Evolutionary conservation across 2,329 filamentous ascomycete genomes (phyloP).

Genomic region (Colletotrichum horii): DNA sequence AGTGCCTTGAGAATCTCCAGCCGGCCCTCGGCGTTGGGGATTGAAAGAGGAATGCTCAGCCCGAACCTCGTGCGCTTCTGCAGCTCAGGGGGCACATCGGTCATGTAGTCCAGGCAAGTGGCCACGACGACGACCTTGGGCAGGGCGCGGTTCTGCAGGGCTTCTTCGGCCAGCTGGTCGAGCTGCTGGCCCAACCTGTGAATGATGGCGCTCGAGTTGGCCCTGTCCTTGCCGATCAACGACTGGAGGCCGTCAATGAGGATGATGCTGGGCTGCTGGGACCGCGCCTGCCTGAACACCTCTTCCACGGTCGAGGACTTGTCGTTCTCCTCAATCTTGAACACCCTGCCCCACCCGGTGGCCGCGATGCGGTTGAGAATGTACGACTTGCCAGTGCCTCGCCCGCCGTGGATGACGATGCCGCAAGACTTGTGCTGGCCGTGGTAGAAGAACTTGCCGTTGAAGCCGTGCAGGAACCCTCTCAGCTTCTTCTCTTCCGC

Average conservation of each 20-base stretch:
- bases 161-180: conserved; percentile 53
- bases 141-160: conserved; percentile 38
- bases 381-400: conserved; percentile 84
- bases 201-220: conserved; percentile 54
- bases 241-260: conserved; percentile 80
- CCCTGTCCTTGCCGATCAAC: conserved; percentile 66
- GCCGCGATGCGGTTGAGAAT: conserved; percentile 72
- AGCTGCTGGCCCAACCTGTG: conserved; percentile 60
- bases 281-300: conserved; percentile 71
- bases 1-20: conserved; percentile 75
- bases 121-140: conserved; percentile 75
- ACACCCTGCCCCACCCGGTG: conserved; percentile 73
- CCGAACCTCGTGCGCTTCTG: conserved; percentile 69
- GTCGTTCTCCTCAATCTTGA: conserved; percentile 61
- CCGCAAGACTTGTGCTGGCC: conserved; percentile 51
- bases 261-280: conserved; percentile 76
- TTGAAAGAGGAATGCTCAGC: conserved; percentile 73
- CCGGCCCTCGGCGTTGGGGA: conserved; percentile 75
- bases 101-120: conserved; percentile 72
- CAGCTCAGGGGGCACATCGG: conserved; percentile 74
- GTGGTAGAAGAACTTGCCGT: conserved; percentile 35
- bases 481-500: conserved; percentile 71
- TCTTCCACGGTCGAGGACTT: conserved; percentile 67
- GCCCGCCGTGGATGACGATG: conserved; percentile 79
- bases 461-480: conserved; percentile 64